Evolutionary conservation across 768 basidiomycete genomes (phyloP).

Genomic region (Podaxis sp.): DNA sequence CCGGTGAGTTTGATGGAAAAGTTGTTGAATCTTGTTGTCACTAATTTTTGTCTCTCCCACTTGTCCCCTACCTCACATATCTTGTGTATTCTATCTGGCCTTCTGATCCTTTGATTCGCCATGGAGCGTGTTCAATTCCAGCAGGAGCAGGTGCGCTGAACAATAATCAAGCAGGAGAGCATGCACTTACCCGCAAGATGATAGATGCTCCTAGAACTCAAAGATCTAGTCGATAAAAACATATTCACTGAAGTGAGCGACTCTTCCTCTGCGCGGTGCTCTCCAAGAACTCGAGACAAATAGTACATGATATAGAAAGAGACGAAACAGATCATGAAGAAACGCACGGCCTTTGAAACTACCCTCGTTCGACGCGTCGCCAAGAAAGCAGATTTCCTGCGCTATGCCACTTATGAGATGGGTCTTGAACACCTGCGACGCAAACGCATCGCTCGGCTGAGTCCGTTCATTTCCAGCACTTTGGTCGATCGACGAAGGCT

Average conservation of each 20-base stretch:
- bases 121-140: conserved; percentile 97
- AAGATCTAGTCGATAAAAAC: conserved; percentile 83
- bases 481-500: background rate
- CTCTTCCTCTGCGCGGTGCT: background rate
- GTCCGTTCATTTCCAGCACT: conserved; percentile 40
- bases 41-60: background rate
- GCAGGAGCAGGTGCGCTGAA: conserved; percentile 73
- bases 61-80: background rate
- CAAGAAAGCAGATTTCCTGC: conserved; percentile 84
- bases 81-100: conserved; percentile 6
- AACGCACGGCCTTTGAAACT: conserved; percentile 81
- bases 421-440: conserved; percentile 76
- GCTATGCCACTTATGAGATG: conserved; percentile 93
- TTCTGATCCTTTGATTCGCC: conserved; percentile 15
- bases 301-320: conserved; percentile 53
- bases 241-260: conserved; percentile 74
- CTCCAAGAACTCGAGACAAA: conserved; percentile 15
- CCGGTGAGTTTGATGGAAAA: background rate
- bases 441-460: conserved; percentile 71
- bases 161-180: background rate
- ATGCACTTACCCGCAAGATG: background rate
- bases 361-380: conserved; percentile 81
- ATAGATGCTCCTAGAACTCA: conserved; percentile 95
- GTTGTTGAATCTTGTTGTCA: conserved; percentile 12
- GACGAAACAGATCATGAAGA: conserved; percentile 81